A percentile compares a stretch with the other conserved stretches of the same genome.
phyloP scores from a whole-genome alignment of 1,284 basidiomycete genomes.

The Ceratobasidium sp. region DNA sequence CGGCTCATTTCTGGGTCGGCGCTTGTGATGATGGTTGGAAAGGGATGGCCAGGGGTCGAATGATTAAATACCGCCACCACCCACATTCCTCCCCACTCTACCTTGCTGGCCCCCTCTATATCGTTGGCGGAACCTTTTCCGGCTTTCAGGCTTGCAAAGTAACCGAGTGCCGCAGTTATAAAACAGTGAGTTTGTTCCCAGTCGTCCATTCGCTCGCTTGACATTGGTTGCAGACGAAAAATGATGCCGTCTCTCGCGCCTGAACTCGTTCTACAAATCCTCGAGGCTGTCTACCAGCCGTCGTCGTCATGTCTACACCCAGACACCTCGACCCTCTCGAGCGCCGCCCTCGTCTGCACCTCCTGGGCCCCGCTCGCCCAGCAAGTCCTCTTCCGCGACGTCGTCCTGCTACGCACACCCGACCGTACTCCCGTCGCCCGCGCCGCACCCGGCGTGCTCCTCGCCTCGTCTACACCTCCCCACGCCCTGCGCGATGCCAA shows the following conservation, averaged over 20 bases:
- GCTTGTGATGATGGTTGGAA: conserved; percentile 19
- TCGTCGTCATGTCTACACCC: not conserved
- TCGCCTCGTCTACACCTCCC: conserved; percentile 10
- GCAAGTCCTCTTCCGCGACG: conserved; percentile 22
- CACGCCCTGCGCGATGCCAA: conserved; percentile 14
- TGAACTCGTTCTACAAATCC: conserved; percentile 30
- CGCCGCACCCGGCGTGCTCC: conserved; percentile 14
- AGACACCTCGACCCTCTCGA: conserved; percentile 16
- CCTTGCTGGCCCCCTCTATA: not conserved
- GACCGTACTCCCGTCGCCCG: conserved; percentile 7
- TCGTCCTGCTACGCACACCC: conserved; percentile 12
- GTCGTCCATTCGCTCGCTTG: not conserved
- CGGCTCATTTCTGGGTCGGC: not conserved
- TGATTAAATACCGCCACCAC: conserved; percentile 29
- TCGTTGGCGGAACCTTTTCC: conserved; percentile 15
- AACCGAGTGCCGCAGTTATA: not conserved
- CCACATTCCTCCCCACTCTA: not conserved
- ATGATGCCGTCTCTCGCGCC: conserved; percentile 20
- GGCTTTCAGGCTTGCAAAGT: not conserved
- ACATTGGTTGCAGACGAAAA: not conserved
- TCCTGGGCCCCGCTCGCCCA: conserved; percentile 17
- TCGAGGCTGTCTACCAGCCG: conserved; percentile 16
- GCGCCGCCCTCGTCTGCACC: conserved; percentile 26
- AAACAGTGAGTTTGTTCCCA: not conserved
- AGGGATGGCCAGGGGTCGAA: not conserved